Conservation (phyloP, 1,139 yeast species). For the Sugiyamaella sp. region DNA sequence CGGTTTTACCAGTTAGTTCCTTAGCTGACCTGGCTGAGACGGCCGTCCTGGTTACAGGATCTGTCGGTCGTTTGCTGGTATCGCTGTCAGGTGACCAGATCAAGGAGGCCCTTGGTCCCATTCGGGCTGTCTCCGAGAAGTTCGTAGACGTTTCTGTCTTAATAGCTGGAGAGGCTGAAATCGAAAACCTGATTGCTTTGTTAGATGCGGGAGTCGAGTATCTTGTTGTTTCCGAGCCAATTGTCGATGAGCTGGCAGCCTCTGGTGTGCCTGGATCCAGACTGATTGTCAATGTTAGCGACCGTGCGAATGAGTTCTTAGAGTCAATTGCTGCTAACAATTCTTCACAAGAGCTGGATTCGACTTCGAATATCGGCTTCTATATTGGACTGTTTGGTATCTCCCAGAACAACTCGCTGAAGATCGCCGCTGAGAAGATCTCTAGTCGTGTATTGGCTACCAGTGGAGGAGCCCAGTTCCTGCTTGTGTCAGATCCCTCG, state of each 20-base stretch:
- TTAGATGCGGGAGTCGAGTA: slow-evolving; percentile 69
- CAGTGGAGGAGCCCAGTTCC: slow-evolving; percentile 50
- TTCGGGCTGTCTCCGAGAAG: slow-evolving; percentile 3
- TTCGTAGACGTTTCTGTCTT: slow-evolving; percentile 11
- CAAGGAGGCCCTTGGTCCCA: not conserved
- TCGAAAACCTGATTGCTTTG: slow-evolving; percentile 48
- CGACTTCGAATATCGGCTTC: slow-evolving; percentile 24
- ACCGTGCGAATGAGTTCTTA: slow-evolving; percentile 3
- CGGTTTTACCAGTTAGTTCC: slow-evolving; percentile 12
- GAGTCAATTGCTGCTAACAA: not conserved
- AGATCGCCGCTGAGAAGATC: slow-evolving; percentile 19
- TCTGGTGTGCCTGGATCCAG: slow-evolving; percentile 66
- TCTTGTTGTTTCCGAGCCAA: slow-evolving; percentile 49
- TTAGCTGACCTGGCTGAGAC: not conserved
- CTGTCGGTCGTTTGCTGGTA: slow-evolving; percentile 11
- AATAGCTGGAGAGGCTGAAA: not conserved
- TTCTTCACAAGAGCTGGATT: not conserved
- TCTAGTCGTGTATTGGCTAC: slow-evolving; percentile 23
- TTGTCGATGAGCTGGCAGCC: slow-evolving; percentile 45
- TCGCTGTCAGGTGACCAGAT: slow-evolving; percentile 5
- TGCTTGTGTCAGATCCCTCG: slow-evolving; percentile 42
- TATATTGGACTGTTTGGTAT: slow-evolving; percentile 34
- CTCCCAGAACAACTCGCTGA: slow-evolving; percentile 4
- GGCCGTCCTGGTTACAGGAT: slow-evolving; percentile 3
- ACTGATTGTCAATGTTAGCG: slow-evolving; percentile 49